Conservation (phyloP, 164 flowering plant genomes). For the Cinnamomum chago region DNA sequence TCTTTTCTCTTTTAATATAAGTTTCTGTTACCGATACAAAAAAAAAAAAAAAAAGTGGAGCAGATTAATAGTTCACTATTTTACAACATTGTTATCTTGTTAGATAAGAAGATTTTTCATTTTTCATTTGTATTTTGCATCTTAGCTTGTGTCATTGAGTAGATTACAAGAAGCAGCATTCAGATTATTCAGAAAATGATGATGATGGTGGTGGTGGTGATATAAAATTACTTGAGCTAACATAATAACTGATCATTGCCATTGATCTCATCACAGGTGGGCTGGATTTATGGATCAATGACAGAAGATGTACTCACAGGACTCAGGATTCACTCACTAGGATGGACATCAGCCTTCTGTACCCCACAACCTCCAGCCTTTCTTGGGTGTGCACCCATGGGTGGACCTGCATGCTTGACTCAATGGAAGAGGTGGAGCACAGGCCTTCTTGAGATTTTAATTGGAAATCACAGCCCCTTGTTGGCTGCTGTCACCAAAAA, state of each 20-base stretch:
- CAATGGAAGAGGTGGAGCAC: conserved; percentile 63
- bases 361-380: conserved; percentile 41
- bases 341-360: conserved; percentile 32
- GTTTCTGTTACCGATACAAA: no score
- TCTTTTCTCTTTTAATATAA: no score
- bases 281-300: conserved; percentile 55
- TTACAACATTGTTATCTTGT: no score
- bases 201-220: no score
- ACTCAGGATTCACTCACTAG: conserved; percentile 40
- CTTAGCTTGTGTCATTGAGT: no score
- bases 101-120: no score
- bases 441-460: conserved; percentile 46
- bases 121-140: no score
- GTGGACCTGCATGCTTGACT: conserved; percentile 29
- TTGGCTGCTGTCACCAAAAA: conserved; percentile 18
- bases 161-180: no score
- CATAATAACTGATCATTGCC: background rate
- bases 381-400: conserved; percentile 49
- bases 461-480: conserved; percentile 36
- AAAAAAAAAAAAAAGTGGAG: no score
- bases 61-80: no score
- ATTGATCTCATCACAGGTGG: conserved; percentile 30
- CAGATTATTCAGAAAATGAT: no score
- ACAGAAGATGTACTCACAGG: conserved; percentile 59
- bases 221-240: no score